Percentiles rank a stretch among this genome's conserved stretches.
Evolutionary conservation across 2,329 filamentous ascomycete species (phyloP).

Genomic region (Simplicillium sp.): DNA sequence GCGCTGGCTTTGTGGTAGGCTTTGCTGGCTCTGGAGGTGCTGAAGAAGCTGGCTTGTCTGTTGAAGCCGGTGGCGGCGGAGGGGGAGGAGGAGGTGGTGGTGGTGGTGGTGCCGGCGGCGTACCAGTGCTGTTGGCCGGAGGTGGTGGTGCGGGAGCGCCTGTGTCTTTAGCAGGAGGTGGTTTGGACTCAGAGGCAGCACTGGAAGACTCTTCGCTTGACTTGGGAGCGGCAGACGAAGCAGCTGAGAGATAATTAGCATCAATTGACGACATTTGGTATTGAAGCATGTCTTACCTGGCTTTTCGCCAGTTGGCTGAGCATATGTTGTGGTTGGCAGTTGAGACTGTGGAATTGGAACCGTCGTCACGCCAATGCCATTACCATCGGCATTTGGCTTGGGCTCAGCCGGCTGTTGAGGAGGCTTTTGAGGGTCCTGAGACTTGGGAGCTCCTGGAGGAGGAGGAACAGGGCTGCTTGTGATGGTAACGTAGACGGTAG

Average conservation of each 20-base stretch:
- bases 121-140: not conserved
- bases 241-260: not conserved
- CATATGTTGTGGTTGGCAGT: slow-evolving; percentile 19
- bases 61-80: too few relatives aligned
- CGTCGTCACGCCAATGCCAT: slow-evolving; percentile 19
- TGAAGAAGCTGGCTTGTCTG: too few relatives aligned
- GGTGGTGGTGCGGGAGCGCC: slow-evolving; percentile 1
- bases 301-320: not conserved
- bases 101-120: not conserved
- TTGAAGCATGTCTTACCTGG: not conserved
- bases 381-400: slow-evolving; percentile 11
- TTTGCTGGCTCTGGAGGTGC: too few relatives aligned
- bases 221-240: not conserved
- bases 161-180: not conserved
- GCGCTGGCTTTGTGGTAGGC: not conserved
- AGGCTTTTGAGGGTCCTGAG: too few relatives aligned
- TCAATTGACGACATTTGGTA: slow-evolving; percentile 9
- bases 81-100: too few relatives aligned
- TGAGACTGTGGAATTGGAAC: slow-evolving; percentile 16
- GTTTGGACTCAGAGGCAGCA: slow-evolving; percentile 7
- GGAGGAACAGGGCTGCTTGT: not conserved
- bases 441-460: not conserved
- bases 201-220: not conserved
- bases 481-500: not conserved
- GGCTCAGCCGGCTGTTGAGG: not conserved